These are phyloP conservation scores for Arthrobotrys megalospora DNA, from an alignment of 2,329 filamentous ascomycete species.

Conservation along the genomic window DNA sequence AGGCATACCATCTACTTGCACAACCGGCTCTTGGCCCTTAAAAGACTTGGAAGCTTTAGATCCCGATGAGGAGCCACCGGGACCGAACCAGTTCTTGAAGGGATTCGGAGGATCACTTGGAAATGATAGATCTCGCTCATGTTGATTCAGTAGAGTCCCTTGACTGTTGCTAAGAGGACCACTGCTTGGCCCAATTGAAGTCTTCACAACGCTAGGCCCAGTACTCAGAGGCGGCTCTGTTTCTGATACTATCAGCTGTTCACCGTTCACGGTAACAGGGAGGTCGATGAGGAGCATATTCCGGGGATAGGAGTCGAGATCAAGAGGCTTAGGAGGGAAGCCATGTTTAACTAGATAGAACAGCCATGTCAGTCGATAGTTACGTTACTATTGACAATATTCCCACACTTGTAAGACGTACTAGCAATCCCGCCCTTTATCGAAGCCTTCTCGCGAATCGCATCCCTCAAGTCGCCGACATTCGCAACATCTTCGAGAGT, in stretches of 20 bases:
- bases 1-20: constrained; percentile 73
- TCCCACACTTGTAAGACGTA: constrained; percentile 10
- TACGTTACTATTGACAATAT: neutral
- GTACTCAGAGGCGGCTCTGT: constrained; percentile 29
- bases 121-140: constrained; percentile 51
- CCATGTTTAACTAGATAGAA: constrained; percentile 78
- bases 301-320: constrained; percentile 68
- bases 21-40: constrained; percentile 75
- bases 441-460: constrained; percentile 76
- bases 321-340: constrained; percentile 81
- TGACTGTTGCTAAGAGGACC: constrained; percentile 61
- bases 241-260: constrained; percentile 75
- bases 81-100: constrained; percentile 58
- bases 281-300: constrained; percentile 72
- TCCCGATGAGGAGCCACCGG: constrained; percentile 12
- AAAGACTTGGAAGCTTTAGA: constrained; percentile 51
- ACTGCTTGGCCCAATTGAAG: constrained; percentile 43
- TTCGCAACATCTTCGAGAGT: constrained; percentile 79
- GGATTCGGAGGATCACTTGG: constrained; percentile 43
- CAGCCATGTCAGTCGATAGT: neutral
- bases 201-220: constrained; percentile 35
- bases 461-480: constrained; percentile 74
- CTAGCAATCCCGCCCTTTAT: constrained; percentile 75
- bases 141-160: constrained; percentile 56
- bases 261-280: constrained; percentile 76